Evolutionary conservation across 1,139 yeast species (phyloP).

Genomic region (Oligophagozyma castellii): DNA sequence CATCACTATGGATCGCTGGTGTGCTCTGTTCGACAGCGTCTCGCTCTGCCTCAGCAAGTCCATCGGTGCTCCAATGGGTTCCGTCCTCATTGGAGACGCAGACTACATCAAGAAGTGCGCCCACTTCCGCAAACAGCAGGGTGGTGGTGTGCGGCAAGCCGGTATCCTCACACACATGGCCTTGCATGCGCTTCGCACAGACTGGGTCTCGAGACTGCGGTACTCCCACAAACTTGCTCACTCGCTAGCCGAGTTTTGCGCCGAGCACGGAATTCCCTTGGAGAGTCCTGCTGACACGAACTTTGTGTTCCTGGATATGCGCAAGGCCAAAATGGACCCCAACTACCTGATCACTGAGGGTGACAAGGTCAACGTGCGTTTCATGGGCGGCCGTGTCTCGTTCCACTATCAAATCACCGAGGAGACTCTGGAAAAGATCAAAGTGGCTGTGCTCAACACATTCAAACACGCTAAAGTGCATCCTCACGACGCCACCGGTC

Average conservation of each 20-base stretch:
- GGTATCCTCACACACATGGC: slow-evolving; percentile 84
- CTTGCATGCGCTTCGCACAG: slow-evolving; percentile 58
- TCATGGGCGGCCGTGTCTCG: slow-evolving; percentile 67
- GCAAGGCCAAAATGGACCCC: slow-evolving; percentile 45
- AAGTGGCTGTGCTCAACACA: slow-evolving; percentile 46
- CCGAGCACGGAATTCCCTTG: slow-evolving; percentile 38
- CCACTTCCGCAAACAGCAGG: slow-evolving; percentile 85
- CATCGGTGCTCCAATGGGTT: slow-evolving; percentile 90
- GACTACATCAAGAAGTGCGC: slow-evolving; percentile 57
- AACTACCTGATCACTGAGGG: slow-evolving; percentile 42
- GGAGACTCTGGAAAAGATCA: slow-evolving; percentile 53
- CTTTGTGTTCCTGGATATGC: slow-evolving; percentile 67
- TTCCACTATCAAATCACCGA: slow-evolving; percentile 71
- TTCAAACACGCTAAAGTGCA: slow-evolving; percentile 33
- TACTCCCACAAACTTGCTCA: slow-evolving; percentile 57
- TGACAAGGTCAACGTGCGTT: slow-evolving; percentile 45
- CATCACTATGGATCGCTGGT: slow-evolving; percentile 54
- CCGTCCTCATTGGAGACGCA: slow-evolving; percentile 61
- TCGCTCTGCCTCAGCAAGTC: slow-evolving; percentile 85
- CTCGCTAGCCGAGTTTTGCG: slow-evolving; percentile 49
- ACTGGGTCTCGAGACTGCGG: slow-evolving; percentile 42
- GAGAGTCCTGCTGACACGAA: slow-evolving; percentile 76
- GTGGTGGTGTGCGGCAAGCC: slow-evolving; percentile 89
- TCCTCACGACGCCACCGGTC: slow-evolving; percentile 30
- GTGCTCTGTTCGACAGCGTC: slow-evolving; percentile 72